Evolutionary conservation across 352 stramenopile species (phyloP), one percentile per base, ranked within the genome.

Genomic region (Thraustochytrium sp.): DNA sequence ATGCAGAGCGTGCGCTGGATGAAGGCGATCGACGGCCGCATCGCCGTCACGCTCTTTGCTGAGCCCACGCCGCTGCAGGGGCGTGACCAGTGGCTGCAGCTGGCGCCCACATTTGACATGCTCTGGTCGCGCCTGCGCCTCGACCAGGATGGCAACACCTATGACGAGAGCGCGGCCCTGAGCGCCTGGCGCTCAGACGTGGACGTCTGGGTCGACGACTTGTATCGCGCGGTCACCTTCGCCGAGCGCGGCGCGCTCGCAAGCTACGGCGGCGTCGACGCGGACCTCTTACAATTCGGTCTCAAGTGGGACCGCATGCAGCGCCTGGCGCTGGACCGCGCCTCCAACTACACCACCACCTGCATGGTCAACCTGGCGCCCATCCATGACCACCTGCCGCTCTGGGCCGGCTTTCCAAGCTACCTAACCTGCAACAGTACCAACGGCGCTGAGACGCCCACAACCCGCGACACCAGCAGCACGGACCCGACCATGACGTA

Each of bases 371-470:
- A 82, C 29, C 13, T 82, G 16, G 11, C 51, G 37, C n/a, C 38
- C 1, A 13, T 44, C 5, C 37, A 31, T 31, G 74, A 73, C n/a
- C 13, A 51, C 26, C 11, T 73, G 8, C 51, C 74, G 9, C 9
- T 82, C 16, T 54, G 40, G 34, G 13, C 49, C 38, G 74, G 74
- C 29, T 73, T 49, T 4, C 74, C 74, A 0, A 82, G 31, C 40
- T 82, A 76, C 34, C 74, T 76, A 16, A 61, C 53, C 3, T 82
- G 74, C 40, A 73, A 82, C 34, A 54, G 34, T 1, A 82, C 74
- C 16, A 76, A 53, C 23, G 74, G 74, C 18, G 59, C 36, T 26
- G 74, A 74, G 16, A 82, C 74, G 21, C 74, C 74, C 16, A 38
- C 21, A 3, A 82, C 74, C 16, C 74, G 74, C 2, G 46, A 49